Evolutionary conservation across 805 yeast genomes (phyloP).

Genomic region (Ogataea ganodermae): DNA sequence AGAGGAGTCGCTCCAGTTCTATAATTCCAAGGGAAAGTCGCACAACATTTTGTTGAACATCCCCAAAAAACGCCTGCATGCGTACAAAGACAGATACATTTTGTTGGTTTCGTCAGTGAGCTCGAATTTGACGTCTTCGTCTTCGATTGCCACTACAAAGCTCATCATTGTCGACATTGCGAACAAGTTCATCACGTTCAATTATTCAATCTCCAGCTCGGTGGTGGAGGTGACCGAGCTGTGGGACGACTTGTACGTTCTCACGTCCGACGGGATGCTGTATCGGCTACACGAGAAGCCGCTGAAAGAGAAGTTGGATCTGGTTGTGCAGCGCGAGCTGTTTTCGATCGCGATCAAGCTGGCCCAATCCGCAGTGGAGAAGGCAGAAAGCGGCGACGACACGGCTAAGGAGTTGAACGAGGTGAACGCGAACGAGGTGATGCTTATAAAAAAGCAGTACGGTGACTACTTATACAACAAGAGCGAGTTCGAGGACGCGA

Average conservation of each 20-base stretch:
- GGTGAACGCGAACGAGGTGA: constrained; percentile 33
- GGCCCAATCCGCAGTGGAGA: constrained; percentile 43
- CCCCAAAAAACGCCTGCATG: constrained; percentile 52
- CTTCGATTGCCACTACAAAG: constrained; percentile 45
- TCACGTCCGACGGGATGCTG: constrained; percentile 76
- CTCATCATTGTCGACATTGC: constrained; percentile 67
- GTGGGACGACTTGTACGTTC: constrained; percentile 58
- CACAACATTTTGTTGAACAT: constrained; percentile 58
- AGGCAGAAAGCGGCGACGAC: constrained; percentile 31
- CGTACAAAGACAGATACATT: constrained; percentile 50
- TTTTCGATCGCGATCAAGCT: constrained; percentile 72
- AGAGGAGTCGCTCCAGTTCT: constrained; percentile 63
- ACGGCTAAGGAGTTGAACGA: constrained; percentile 22
- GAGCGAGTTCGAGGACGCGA: constrained; percentile 67
- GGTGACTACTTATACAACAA: constrained; percentile 74
- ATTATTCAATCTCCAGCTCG: constrained; percentile 64
- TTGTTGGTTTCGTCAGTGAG: constrained; percentile 57
- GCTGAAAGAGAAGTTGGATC: constrained; percentile 65
- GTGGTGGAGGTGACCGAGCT: constrained; percentile 58
- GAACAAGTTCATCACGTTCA: constrained; percentile 71
- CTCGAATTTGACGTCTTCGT: constrained; percentile 31
- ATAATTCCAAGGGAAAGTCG: constrained; percentile 54
- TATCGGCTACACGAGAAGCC: constrained; percentile 68
- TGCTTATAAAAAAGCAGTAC: constrained; percentile 52
- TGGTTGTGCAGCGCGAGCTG: constrained; percentile 67